A percentile compares a stretch with the other conserved stretches of the same genome.
phyloP scores from a whole-genome alignment of 257 asterid genomes.

The Cinchona pubescens region DNA sequence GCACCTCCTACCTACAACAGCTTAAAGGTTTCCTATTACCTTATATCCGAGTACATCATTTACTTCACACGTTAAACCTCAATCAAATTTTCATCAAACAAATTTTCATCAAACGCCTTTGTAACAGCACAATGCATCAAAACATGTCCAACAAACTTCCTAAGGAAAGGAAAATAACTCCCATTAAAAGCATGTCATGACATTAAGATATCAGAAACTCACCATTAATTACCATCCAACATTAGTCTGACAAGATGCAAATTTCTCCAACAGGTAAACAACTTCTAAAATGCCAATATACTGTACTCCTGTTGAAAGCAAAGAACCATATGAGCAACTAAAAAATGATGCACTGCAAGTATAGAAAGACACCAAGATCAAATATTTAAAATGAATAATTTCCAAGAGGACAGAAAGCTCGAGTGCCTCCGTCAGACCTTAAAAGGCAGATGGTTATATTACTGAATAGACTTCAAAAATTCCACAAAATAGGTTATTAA shows the following conservation, averaged over 20 bases:
- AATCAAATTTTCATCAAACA: neutral
- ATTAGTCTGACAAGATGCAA: conserved; percentile 1
- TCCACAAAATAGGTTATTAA: neutral
- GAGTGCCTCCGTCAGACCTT: neutral
- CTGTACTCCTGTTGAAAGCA: conserved; percentile 5
- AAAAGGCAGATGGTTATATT: neutral
- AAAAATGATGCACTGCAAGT: neutral
- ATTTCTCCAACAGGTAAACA: neutral
- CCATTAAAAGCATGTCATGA: neutral
- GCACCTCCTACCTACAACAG: neutral
- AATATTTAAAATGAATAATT: neutral
- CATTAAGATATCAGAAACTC: conserved; percentile 10
- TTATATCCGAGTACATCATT: neutral
- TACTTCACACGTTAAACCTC: neutral
- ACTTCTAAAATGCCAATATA: neutral
- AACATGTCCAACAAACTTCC: neutral
- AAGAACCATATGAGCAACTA: conserved; percentile 3
- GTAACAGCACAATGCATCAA: neutral
- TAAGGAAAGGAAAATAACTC: neutral
- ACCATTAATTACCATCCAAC: conserved; percentile 18
- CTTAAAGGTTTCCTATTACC: neutral
- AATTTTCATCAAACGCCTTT: neutral
- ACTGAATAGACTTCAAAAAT: neutral
- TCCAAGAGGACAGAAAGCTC: neutral
- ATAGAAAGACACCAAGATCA: conserved; percentile 7